These are phyloP conservation scores for Plasmodium gallinaceum DNA, from an alignment of 169 alveolate species.

Conservation along the genomic window DNA sequence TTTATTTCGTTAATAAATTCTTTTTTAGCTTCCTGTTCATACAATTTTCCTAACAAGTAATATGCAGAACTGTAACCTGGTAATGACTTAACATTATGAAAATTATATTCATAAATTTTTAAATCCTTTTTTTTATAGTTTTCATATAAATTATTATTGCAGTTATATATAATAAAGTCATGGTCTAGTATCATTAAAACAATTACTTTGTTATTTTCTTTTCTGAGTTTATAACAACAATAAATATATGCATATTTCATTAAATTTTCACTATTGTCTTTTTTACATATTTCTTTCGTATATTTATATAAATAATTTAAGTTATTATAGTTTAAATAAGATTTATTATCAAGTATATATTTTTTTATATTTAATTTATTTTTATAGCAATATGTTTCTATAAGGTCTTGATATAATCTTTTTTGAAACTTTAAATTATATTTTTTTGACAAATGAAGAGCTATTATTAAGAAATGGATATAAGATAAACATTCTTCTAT, in stretches of 20 bases:
- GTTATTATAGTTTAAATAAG: conserved; percentile 40
- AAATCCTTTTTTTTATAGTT: conserved; percentile 14
- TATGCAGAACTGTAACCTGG: conserved; percentile 72
- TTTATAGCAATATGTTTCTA: conserved; percentile 50
- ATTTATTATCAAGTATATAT: background rate
- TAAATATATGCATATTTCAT: conserved; percentile 69
- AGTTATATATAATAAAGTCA: conserved; percentile 53
- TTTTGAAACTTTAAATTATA: conserved; percentile 68
- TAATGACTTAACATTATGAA: conserved; percentile 33
- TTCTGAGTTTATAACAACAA: conserved; percentile 59
- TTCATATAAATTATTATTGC: conserved; percentile 2
- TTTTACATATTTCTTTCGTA: conserved; percentile 39
- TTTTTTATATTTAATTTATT: conserved; percentile 1
- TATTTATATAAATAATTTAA: conserved; percentile 37
- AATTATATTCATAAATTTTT: conserved; percentile 31
- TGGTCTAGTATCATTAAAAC: conserved; percentile 65
- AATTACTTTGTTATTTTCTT: conserved; percentile 37
- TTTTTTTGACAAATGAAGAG: conserved; percentile 59
- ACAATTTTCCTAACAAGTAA: conserved; percentile 63
- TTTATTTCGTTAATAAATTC: conserved; percentile 46
- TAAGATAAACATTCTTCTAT: background rate
- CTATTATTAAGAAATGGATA: conserved; percentile 25
- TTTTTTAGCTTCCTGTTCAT: conserved; percentile 51
- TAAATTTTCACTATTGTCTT: conserved; percentile 43
- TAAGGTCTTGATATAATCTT: conserved; percentile 51